Evolutionary conservation across 1,139 yeast species (phyloP).

Genomic region (Pichia sp.): DNA sequence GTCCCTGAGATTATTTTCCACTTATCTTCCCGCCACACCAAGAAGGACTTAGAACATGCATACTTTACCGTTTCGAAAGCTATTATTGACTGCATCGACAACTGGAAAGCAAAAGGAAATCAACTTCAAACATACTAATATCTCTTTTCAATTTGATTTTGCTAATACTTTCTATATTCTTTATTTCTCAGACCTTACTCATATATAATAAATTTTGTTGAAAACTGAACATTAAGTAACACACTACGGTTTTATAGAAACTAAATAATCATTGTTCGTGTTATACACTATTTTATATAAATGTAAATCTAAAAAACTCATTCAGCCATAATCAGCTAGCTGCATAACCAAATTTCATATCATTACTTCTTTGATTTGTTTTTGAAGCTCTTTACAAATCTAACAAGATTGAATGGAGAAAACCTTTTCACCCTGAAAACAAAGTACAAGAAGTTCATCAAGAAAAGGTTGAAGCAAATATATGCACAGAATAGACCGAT

Average conservation of each 20-base stretch:
- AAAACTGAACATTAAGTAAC: not conserved
- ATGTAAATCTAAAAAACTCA: too few relatives aligned
- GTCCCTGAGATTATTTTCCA: constrained; percentile 67
- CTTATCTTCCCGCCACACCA: constrained; percentile 51
- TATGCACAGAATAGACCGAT: constrained; percentile 57
- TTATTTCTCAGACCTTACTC: not conserved
- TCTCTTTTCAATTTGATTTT: not conserved
- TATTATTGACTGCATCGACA: constrained; percentile 19
- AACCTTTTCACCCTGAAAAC: constrained; percentile 13
- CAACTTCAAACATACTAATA: not conserved
- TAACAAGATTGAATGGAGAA: not conserved
- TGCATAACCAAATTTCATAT: too few relatives aligned
- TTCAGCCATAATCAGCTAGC: too few relatives aligned
- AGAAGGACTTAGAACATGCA: constrained; percentile 45
- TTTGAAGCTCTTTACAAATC: not conserved
- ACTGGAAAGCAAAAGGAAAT: constrained; percentile 11
- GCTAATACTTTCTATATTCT: not conserved
- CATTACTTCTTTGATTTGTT: not conserved
- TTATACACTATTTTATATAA: too few relatives aligned
- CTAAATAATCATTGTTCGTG: too few relatives aligned
- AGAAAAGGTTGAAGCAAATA: constrained; percentile 43
- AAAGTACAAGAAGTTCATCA: constrained; percentile 17
- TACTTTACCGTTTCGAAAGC: constrained; percentile 24
- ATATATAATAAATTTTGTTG: not conserved
- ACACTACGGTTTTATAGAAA: too few relatives aligned